A percentile compares a stretch with the other conserved stretches of the same genome.
Conservation (phyloP, 768 basidiomycete genomes). For the Leccinum sublutescens region DNA sequence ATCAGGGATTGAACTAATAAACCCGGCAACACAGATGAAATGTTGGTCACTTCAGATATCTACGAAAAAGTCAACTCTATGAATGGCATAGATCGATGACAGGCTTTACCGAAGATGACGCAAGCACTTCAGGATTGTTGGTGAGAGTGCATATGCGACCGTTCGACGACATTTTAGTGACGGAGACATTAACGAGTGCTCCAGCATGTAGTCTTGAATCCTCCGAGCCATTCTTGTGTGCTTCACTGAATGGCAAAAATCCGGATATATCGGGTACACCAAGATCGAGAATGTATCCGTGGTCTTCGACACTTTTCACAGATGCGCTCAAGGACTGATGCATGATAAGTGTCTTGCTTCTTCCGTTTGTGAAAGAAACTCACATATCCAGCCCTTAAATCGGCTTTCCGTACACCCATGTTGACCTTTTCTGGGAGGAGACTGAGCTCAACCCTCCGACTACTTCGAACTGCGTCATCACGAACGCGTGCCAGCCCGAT, state of each 20-base stretch:
- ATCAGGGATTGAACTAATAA: conserved; percentile 78
- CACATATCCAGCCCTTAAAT: conserved; percentile 74
- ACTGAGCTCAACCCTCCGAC: conserved; percentile 81
- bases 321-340: conserved; percentile 69
- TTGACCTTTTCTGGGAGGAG: conserved; percentile 85
- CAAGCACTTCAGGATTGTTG: conserved; percentile 47
- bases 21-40: conserved; percentile 84
- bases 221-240: conserved; percentile 38
- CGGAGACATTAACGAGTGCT: conserved; percentile 61
- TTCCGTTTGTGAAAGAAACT: conserved; percentile 34
- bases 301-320: conserved; percentile 86
- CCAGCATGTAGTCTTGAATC: conserved; percentile 54
- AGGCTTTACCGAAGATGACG: conserved; percentile 53
- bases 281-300: conserved; percentile 88
- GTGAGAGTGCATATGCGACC: conserved; percentile 76
- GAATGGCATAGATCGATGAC: background rate
- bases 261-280: conserved; percentile 78
- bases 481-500: conserved; percentile 58
- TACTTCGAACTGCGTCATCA: conserved; percentile 65
- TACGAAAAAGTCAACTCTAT: conserved; percentile 27
- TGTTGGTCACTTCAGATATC: conserved; percentile 76
- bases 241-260: conserved; percentile 81
- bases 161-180: conserved; percentile 68
- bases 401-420: conserved; percentile 70
- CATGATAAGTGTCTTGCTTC: conserved; percentile 1